phyloP scores from a whole-genome alignment of 768 basidiomycete species.

The Hydnomerulius pinastri region DNA sequence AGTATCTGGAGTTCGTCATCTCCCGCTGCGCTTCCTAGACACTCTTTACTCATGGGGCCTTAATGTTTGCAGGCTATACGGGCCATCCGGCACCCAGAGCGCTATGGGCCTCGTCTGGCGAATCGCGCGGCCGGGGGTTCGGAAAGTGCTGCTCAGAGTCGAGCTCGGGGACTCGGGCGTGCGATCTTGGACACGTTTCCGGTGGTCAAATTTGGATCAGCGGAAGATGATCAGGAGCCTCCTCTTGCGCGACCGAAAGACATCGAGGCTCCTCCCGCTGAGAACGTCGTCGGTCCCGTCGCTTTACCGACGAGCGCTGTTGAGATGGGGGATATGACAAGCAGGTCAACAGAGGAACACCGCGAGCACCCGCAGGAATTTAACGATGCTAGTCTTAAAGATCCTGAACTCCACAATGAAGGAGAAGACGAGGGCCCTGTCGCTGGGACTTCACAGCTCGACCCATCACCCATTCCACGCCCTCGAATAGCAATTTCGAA shows the following conservation, averaged over 20 bases:
- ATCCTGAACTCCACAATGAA: neutral
- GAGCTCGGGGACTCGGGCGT: constrained; percentile 83
- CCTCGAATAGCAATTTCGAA: neutral
- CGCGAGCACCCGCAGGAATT: neutral
- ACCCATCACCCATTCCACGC: neutral
- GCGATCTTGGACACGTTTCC: constrained; percentile 98
- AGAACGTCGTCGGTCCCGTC: neutral
- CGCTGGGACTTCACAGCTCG: constrained; percentile 10
- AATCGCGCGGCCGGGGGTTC: constrained; percentile 27
- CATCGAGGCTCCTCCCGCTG: constrained; percentile 26
- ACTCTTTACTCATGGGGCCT: constrained; percentile 3
- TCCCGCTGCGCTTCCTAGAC: neutral
- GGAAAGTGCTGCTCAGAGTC: constrained; percentile 54
- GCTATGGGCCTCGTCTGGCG: constrained; percentile 76
- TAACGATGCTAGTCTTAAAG: neutral
- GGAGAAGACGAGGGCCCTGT: constrained; percentile 1
- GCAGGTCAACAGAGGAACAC: neutral
- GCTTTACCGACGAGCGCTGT: constrained; percentile 9
- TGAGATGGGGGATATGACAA: constrained; percentile 8
- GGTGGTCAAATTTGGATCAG: constrained; percentile 76
- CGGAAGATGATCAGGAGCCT: constrained; percentile 14
- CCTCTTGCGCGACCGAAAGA: constrained; percentile 29
- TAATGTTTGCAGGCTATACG: constrained; percentile 28
- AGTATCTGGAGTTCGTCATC: constrained; percentile 67
- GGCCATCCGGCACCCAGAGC: constrained; percentile 88